Evolutionary conservation across 108 stramenopile genomes (phyloP), one percentile per base, ranked within the genome.

Genomic region (Bacterosira constricta): DNA sequence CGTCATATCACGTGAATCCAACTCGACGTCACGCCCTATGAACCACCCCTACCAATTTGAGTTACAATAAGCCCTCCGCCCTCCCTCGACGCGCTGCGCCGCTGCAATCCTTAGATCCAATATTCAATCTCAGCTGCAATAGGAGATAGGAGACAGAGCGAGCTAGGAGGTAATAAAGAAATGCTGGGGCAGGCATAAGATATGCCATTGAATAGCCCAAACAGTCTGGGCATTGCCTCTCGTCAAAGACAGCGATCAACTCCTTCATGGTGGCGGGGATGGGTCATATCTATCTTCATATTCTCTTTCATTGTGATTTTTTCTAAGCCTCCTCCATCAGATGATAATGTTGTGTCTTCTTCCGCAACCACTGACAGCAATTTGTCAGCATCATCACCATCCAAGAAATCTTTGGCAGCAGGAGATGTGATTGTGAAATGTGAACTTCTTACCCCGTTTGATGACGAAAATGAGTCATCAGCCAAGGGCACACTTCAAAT

Each of bases 341-440:
- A 30, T 37, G 53, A 34, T 54, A 31, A 29, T 27, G 29, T 10
- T 25, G 25, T 15, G 7, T 4, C 3, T 30, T 30, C 27, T 53
- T 6, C 25, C 25, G 7, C 27, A 26, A 7, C 8, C 23, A 53
- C 1, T 2, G 31, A 30, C 29, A 52, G 12, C 3, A 29, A 0
- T 29, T 5, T 18, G 8, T 23, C 31, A 15, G 15, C 53, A 29
- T 54, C 53, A 13, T 54, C 31, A 13, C 31, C 31, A 2, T n/a
- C 25, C 31, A 15, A 13, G 53, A 12, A 35, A 4, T 17, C 53
- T 29, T 54, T 35, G 30, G 3, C 10, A 2, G 31, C 17, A n/a
- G 10, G 29, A 36, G 57, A 78, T 50, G 65, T 65, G 25, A 10
- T 72, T 18, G 77, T 78, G 20, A 65, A 72, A 52, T 78, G 77